Evolutionary conservation across 2,329 filamentous ascomycete genomes (phyloP), one percentile per base, ranked within the genome.

Genomic region (Fonsecaea nubica): DNA sequence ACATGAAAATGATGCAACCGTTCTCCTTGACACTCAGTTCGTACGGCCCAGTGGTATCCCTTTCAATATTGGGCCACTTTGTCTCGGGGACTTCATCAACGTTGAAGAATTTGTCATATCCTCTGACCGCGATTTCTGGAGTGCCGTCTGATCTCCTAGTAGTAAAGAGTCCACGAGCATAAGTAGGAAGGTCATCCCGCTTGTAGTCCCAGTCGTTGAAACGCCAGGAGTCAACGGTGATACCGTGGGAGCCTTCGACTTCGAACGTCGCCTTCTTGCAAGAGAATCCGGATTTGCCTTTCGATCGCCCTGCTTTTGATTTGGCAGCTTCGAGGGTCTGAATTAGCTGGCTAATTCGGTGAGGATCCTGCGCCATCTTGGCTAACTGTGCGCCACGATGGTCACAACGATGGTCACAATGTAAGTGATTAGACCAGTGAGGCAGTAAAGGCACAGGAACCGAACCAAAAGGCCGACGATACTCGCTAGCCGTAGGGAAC

Each of bases 51-150:
- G 87, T 82, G 0, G 95, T 98, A 63, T 90, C 85, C 33, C 80
- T 79, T 75, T 90, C 83, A 67, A 99, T 92, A 74, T 90, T 91
- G 15, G 82, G 78, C 95, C 95, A 99, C 73, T 89, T 86, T 3
- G 95, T 99, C 71, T 90, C 87, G 55, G 82, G 78, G 7, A 96
- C 90, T 80, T 99, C 95, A 58, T 87, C 87, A 48, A 92, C 86
- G 74, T 99, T 99, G 87, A 99, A 99, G 82, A 99, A 99, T 80
- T 99, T 99, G 84, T 99, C 94, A 79, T 99, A 99, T 59, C 95
- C 95, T 73, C 95, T 87, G 57, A 92, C 88, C 1, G 86, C 91
- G 72, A 99, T 97, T 78, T 97, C 92, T 12, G 87, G 81, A 8
- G 86, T 82, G 8, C 88, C 88, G 32, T 86, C 82, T 58, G 84